phyloP scores from a whole-genome alignment of 306 rosid species.

The Cyclanthera cordifolia region DNA sequence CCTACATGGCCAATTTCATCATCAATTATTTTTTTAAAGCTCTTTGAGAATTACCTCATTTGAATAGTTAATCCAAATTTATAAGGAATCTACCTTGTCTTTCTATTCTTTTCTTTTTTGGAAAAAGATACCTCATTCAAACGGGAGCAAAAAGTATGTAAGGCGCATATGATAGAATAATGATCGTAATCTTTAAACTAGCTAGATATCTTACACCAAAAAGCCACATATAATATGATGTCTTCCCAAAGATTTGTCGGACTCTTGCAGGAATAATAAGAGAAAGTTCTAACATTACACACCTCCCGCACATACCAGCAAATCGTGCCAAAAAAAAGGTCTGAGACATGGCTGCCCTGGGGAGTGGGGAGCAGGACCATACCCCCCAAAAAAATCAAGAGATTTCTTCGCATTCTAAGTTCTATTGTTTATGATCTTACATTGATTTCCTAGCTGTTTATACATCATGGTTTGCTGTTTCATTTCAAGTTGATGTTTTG shows the following conservation, averaged over 20 bases:
- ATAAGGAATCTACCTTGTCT: background rate
- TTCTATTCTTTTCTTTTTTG: background rate
- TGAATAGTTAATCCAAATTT: background rate
- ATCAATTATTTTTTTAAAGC: constrained; percentile 5
- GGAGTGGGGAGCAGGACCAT: background rate
- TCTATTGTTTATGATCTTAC: background rate
- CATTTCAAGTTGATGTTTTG: background rate
- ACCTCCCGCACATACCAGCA: too few species aligned
- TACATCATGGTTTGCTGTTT: background rate
- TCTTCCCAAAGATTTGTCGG: too few species aligned
- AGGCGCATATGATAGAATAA: too few species aligned
- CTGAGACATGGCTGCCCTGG: too few species aligned
- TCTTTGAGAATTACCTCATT: background rate
- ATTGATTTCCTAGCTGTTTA: background rate
- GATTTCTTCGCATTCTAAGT: background rate
- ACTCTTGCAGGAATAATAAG: too few species aligned
- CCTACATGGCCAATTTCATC: background rate
- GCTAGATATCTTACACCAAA: too few species aligned
- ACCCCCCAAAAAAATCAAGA: background rate
- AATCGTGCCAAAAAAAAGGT: too few species aligned
- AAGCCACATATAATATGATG: too few species aligned
- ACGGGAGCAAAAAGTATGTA: too few species aligned
- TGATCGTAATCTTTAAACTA: too few species aligned
- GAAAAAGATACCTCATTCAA: too few species aligned
- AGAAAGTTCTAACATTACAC: too few species aligned